phyloP scores from a whole-genome alignment of 1,139 yeast species.

The Pneumocystis canis region DNA sequence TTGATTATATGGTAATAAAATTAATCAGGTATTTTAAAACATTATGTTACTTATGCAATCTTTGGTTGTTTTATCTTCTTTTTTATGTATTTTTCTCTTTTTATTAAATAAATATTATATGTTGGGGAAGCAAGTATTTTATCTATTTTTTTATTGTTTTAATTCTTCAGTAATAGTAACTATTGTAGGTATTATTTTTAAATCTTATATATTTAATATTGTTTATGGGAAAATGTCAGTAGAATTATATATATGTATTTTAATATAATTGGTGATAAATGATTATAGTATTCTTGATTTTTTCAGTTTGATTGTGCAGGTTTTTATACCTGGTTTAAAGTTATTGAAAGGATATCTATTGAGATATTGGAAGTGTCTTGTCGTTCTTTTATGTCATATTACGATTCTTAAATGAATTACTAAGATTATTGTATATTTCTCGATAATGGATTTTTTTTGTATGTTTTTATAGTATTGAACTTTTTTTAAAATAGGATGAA shows the following conservation, averaged over 20 bases:
- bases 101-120: slow-evolving; percentile 75
- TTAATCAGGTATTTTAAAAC: slow-evolving; percentile 42
- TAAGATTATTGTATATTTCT: slow-evolving; percentile 71
- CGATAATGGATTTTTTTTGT: slow-evolving; percentile 69
- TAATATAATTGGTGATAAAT: slow-evolving; percentile 79
- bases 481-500: slow-evolving; percentile 28
- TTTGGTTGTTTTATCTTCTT: slow-evolving; percentile 78
- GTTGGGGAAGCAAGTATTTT: slow-evolving; percentile 65
- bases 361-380: slow-evolving; percentile 76
- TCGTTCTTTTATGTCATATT: slow-evolving; percentile 67
- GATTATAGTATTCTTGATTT: slow-evolving; percentile 78
- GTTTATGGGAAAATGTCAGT: slow-evolving; percentile 20
- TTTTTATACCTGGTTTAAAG: slow-evolving; percentile 95
- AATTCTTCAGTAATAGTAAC: slow-evolving; percentile 51
- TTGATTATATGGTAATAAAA: slow-evolving; percentile 30
- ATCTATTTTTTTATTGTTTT: not conserved
- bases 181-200: slow-evolving; percentile 77
- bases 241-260: not conserved
- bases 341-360: slow-evolving; percentile 86
- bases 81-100: slow-evolving; percentile 78
- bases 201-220: slow-evolving; percentile 43
- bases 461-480: slow-evolving; percentile 19
- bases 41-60: slow-evolving; percentile 87
- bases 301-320: slow-evolving; percentile 78
- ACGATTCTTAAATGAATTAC: slow-evolving; percentile 92